These are phyloP conservation scores for Zymoseptoria tritici DNA, from an alignment of 2,329 filamentous ascomycete genomes.

Conservation along the genomic window DNA sequence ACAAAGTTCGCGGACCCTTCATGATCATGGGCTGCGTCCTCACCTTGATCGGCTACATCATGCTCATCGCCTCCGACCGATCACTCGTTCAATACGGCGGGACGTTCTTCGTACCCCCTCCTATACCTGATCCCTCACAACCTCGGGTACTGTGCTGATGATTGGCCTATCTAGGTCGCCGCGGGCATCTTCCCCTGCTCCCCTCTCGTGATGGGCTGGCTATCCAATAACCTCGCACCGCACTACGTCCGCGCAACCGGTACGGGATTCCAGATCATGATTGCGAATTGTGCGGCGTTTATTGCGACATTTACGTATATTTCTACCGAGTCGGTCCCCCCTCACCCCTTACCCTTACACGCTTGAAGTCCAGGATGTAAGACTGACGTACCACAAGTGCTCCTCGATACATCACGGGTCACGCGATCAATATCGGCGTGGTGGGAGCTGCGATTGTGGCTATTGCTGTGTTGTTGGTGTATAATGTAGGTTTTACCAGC, in stretches of 20 bases:
- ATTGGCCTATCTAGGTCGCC: conserved; percentile 13
- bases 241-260: conserved; percentile 38
- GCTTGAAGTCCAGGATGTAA: neutral
- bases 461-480: conserved; percentile 10
- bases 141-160: too few relatives aligned
- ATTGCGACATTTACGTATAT: conserved; percentile 40
- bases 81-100: conserved; percentile 32
- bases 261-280: conserved; percentile 34
- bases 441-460: conserved; percentile 30
- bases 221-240: conserved; percentile 38
- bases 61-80: conserved; percentile 27
- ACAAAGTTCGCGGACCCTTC: conserved; percentile 26
- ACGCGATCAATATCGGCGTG: conserved; percentile 36
- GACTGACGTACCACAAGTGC: conserved; percentile 13
- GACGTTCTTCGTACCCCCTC: conserved; percentile 28
- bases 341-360: neutral
- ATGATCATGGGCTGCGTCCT: conserved; percentile 20
- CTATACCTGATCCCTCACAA: too few relatives aligned
- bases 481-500: neutral
- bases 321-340: conserved; percentile 24
- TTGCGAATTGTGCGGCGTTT: conserved; percentile 38
- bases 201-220: conserved; percentile 30
- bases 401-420: conserved; percentile 33
- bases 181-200: conserved; percentile 26
- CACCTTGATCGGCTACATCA: conserved; percentile 32